Base-by-base conservation (phyloP, 164 flowering plant genomes). In the Vitis cinerea region DNA sequence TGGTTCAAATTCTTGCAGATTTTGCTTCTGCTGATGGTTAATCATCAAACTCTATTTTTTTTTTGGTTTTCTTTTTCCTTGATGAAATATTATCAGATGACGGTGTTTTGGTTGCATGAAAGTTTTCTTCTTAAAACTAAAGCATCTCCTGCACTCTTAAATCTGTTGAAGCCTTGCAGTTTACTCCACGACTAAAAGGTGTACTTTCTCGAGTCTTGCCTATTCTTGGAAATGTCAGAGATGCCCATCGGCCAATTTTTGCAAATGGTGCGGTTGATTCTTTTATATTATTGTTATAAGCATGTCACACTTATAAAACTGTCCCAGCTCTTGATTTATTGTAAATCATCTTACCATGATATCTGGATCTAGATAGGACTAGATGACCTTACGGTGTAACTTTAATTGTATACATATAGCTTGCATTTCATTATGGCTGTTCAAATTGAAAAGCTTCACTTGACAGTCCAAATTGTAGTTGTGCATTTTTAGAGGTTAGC, bases 1-100 rank as follows among this genome's bases (percentile, higher is more conserved):
- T 93, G 98, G 92, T 96, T 83, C 98, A 91, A 82, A 84, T 89
- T 63, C 95, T 96, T 71, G 97, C 99, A 54, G 95, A 96, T 64
- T 96, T 93, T 77, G 93, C 99, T 74, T 81, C 91, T 61, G 85
- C 88, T 68, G 91, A 93, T 85, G 95, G 99, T 93, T 75, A 66
- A 75, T 54, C 37, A 63, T 73, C 58, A 56, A n/a, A 67, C 53
- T 72, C 74, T 4, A 30, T 9, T 59, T 54, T 61, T 65, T 23
- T 37, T 37, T 37, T 37, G 44, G 44, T 37, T 37, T 37, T 37
- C 44, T 37, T 37, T 37, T 37, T 37, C 44, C 50, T 63, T 64
- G 63, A n/a, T 23, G 52, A 48, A 61, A 44, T 61, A 1, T 62
- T n/a, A 57, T 60, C 48, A 50, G 16, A 30, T 74, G 14, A 27